Percentiles rank a stretch among this genome's conserved stretches.
Evolutionary conservation across 495 filamentous ascomycete genomes (phyloP).

Genomic region (Parathielavia appendiculata): DNA sequence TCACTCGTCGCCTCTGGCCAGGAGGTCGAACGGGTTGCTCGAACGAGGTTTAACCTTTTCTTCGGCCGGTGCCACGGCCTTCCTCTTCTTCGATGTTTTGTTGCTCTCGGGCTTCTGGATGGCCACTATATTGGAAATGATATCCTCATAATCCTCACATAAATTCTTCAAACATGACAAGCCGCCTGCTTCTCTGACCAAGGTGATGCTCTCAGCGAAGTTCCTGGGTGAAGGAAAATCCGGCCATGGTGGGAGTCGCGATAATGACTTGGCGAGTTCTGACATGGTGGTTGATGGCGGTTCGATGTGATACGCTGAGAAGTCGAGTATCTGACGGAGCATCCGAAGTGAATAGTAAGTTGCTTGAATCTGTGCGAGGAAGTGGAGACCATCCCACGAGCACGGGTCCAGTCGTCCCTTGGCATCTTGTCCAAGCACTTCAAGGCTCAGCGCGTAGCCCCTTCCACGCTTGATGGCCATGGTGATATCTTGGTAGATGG

Average conservation of each 20-base stretch:
- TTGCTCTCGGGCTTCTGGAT: conserved; percentile 5
- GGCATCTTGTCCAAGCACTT: conserved; percentile 24
- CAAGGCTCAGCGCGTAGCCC: conserved; percentile 21
- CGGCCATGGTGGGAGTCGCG: conserved; percentile 20
- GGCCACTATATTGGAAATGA: conserved; percentile 18
- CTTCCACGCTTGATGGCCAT: conserved; percentile 34
- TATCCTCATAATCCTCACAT: conserved; percentile 15
- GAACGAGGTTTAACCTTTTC: conserved; percentile 3
- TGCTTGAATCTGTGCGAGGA: conserved; percentile 58
- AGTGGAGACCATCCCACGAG: conserved; percentile 60
- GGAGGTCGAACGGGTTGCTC: conserved; percentile 21
- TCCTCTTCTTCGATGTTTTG: conserved; percentile 21
- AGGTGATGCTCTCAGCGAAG: conserved; percentile 20
- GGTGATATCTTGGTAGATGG: conserved; percentile 41
- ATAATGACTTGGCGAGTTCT: conserved; percentile 4
- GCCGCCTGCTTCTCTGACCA: conserved; percentile 14
- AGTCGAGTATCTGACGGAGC: conserved; percentile 49
- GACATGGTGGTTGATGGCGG: not conserved
- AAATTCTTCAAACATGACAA: conserved; percentile 15
- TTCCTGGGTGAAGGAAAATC: conserved; percentile 18
- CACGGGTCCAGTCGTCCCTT: conserved; percentile 19
- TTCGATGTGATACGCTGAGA: conserved; percentile 14
- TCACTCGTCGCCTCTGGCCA: conserved; percentile 6
- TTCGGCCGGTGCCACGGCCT: not conserved
- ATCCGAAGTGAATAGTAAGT: conserved; percentile 64